Conservation (phyloP, 2,329 filamentous ascomycete species). For the Zasmidium cellare region DNA sequence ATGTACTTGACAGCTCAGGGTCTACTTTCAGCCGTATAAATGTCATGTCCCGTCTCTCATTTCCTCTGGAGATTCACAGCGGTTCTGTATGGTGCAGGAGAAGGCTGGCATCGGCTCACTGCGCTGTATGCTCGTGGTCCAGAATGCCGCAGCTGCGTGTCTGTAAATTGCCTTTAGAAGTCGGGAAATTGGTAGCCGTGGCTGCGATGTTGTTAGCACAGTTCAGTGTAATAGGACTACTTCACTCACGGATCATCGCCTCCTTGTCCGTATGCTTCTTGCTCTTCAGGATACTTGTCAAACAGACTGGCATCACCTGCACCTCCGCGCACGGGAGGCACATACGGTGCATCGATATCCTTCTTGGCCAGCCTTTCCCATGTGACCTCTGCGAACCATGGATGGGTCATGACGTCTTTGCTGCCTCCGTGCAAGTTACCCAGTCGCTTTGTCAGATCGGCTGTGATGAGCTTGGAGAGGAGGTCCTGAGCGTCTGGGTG, state of each 20-base stretch:
- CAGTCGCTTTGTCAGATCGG: slow-evolving; percentile 89
- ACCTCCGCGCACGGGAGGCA: slow-evolving; percentile 90
- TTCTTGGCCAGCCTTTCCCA: slow-evolving; percentile 94
- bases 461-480: slow-evolving; percentile 87
- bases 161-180: slow-evolving; percentile 51
- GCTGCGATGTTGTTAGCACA: slow-evolving; percentile 45
- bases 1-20: neutral
- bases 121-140: neutral
- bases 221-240: neutral
- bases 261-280: slow-evolving; percentile 79
- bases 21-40: neutral
- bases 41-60: neutral
- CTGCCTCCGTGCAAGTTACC: slow-evolving; percentile 91
- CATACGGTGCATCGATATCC: slow-evolving; percentile 97
- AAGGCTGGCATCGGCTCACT: neutral
- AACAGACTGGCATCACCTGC: slow-evolving; percentile 96
- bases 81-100: neutral
- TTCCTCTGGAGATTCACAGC: neutral
- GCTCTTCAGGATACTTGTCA: slow-evolving; percentile 96
- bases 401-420: slow-evolving; percentile 89
- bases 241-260: slow-evolving; percentile 81
- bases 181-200: slow-evolving; percentile 74
- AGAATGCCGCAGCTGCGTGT: neutral
- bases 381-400: slow-evolving; percentile 96
- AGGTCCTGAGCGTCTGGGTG: slow-evolving; percentile 92